phyloP scores from a whole-genome alignment of 1,139 yeast species.

The Yamadazyma atmosphaerica region DNA sequence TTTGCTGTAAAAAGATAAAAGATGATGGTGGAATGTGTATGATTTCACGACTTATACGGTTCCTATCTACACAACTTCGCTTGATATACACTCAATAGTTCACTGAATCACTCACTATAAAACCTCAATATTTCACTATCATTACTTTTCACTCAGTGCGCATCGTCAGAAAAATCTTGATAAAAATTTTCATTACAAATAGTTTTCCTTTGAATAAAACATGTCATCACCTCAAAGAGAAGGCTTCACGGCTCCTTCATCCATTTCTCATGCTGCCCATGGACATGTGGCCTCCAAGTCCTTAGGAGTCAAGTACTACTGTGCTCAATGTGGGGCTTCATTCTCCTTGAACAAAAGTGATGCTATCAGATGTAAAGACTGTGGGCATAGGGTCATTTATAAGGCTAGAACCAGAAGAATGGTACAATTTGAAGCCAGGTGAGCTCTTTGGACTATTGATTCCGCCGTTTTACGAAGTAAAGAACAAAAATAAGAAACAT shows the following conservation, averaged over 20 bases:
- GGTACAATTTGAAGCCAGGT: conserved; percentile 63
- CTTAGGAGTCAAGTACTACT: conserved; percentile 87
- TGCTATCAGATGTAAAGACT: conserved; percentile 97
- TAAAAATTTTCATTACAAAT: conserved; percentile 7
- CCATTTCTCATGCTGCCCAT: conserved; percentile 65
- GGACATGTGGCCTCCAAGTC: conserved; percentile 64
- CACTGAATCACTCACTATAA: too few species aligned
- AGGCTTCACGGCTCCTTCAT: conserved; percentile 88
- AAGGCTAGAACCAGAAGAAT: conserved; percentile 97
- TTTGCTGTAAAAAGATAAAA: too few species aligned
- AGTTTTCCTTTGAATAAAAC: conserved; percentile 10
- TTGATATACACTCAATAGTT: too few species aligned
- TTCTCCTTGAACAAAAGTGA: conserved; percentile 89
- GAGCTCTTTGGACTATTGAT: conserved; percentile 8
- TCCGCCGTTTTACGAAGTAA: background rate
- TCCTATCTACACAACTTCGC: too few species aligned
- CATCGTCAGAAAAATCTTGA: background rate
- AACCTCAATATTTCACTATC: too few species aligned
- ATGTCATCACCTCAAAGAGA: conserved; percentile 77
- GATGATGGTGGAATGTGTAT: background rate
- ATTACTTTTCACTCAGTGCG: too few species aligned
- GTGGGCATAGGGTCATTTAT: conserved; percentile 96
- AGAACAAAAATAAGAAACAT: too few species aligned
- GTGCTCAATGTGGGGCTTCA: conserved; percentile 94
- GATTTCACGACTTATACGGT: too few species aligned